Evolutionary conservation across 1,284 basidiomycete genomes (phyloP).

Genomic region (Ganoderma meredithae): DNA sequence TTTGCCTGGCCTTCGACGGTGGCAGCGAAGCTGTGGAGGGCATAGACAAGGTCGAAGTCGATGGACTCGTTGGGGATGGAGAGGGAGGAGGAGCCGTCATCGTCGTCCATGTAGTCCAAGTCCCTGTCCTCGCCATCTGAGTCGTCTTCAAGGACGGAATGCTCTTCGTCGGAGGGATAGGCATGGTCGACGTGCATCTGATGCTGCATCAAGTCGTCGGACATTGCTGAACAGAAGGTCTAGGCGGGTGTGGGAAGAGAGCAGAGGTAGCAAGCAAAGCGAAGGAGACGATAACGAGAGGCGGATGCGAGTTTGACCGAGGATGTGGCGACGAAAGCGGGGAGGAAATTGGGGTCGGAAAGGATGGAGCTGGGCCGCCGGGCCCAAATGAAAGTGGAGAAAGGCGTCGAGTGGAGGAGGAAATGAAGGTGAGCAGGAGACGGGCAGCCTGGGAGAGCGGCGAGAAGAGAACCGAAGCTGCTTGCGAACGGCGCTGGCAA

Average conservation of each 20-base stretch:
- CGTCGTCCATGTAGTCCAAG: conserved; percentile 72
- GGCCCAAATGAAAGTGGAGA: background rate
- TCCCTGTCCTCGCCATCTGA: conserved; percentile 72
- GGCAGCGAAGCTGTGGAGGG: conserved; percentile 91
- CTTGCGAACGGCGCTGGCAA: background rate
- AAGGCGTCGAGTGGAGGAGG: background rate
- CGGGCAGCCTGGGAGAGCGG: background rate
- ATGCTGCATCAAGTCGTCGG: conserved; percentile 59
- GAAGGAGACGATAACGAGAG: background rate
- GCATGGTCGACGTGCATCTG: conserved; percentile 61
- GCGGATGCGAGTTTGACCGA: background rate
- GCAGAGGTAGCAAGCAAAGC: background rate
- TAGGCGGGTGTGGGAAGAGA: background rate
- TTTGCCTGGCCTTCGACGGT: conserved; percentile 97
- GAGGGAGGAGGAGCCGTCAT: conserved; percentile 81
- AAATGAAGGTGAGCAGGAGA: background rate
- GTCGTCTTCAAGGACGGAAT: conserved; percentile 81
- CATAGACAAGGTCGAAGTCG: conserved; percentile 90
- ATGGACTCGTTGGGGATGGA: conserved; percentile 91
- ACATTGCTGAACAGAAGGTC: conserved; percentile 38
- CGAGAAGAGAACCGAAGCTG: background rate
- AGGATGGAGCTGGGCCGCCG: background rate
- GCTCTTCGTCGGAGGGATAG: conserved; percentile 70
- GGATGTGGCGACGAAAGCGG: background rate
- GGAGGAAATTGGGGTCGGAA: background rate